These are phyloP conservation scores for Mycosphaerelloides madeirae DNA, from an alignment of 2,329 filamentous ascomycete species.

Conservation along the genomic window DNA sequence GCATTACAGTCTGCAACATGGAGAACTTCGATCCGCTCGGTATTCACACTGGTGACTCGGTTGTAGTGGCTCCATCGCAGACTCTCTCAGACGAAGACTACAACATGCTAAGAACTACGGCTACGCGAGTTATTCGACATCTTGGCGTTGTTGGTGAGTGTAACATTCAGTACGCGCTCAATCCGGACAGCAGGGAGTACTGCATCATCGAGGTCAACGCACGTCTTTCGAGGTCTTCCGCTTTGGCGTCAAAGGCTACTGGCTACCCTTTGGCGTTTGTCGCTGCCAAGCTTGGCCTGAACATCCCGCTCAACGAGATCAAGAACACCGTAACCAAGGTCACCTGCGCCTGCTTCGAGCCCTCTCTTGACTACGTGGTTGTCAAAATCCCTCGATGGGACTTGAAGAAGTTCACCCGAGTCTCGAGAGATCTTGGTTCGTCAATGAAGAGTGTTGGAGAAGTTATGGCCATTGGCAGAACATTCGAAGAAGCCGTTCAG, in stretches of 20 bases:
- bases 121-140: conserved; percentile 94
- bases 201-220: conserved; percentile 99
- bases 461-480: conserved; percentile 96
- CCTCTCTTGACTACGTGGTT: conserved; percentile 94
- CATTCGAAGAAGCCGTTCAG: conserved; percentile 96
- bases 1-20: conserved; percentile 99
- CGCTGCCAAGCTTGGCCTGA: conserved; percentile 90
- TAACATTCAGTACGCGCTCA: conserved; percentile 97
- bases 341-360: conserved; percentile 97
- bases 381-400: conserved; percentile 99
- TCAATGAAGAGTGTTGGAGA: conserved; percentile 99
- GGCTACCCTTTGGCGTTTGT: conserved; percentile 96
- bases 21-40: conserved; percentile 98
- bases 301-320: conserved; percentile 93
- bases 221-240: conserved; percentile 88
- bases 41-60: conserved; percentile 96
- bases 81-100: conserved; percentile 97
- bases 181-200: conserved; percentile 92
- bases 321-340: conserved; percentile 92
- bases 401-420: conserved; percentile 95
- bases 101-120: conserved; percentile 96
- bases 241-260: conserved; percentile 92
- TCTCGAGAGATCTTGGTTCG: conserved; percentile 90
- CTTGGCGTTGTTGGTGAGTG: conserved; percentile 97
- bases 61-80: conserved; percentile 95